Evolutionary conservation across 768 basidiomycete genomes (phyloP).

Genomic region (Xerocomellus amylosporus): DNA sequence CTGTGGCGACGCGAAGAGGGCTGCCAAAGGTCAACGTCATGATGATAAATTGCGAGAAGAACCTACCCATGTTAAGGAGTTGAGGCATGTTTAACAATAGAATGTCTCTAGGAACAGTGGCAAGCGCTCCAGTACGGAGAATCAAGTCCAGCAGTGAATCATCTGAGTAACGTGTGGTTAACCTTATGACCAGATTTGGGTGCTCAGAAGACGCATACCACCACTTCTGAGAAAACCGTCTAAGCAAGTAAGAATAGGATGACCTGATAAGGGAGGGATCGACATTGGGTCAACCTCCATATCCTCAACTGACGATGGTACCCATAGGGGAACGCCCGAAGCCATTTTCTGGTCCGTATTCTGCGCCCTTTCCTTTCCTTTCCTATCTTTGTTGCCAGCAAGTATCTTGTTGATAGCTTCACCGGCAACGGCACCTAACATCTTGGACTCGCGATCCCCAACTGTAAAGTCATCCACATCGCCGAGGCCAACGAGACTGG

Average conservation of each 20-base stretch:
- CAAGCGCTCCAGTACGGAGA: constrained; percentile 43
- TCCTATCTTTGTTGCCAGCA: constrained; percentile 36
- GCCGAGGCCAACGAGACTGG: constrained; percentile 8
- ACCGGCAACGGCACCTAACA: constrained; percentile 33
- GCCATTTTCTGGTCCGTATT: constrained; percentile 18
- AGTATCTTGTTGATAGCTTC: constrained; percentile 47
- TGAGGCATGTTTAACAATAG: constrained; percentile 35
- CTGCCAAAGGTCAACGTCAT: constrained; percentile 12
- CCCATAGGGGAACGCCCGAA: constrained; percentile 35
- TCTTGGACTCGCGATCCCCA: constrained; percentile 33
- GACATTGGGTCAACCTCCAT: constrained; percentile 21
- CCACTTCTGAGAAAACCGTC: constrained; percentile 27
- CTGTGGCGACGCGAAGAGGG: constrained; percentile 25
- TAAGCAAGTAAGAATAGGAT: constrained; percentile 33
- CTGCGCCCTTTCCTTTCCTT: constrained; percentile 28
- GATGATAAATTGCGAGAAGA: neutral
- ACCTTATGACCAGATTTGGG: neutral
- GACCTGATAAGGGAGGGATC: constrained; percentile 10
- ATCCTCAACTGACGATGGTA: constrained; percentile 12
- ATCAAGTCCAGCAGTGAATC: constrained; percentile 36
- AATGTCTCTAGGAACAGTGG: constrained; percentile 30
- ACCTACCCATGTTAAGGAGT: constrained; percentile 43
- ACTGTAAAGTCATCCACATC: constrained; percentile 34
- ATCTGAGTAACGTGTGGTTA: constrained; percentile 34
- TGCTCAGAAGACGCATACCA: constrained; percentile 32